phyloP scores from a whole-genome alignment of 2,329 filamentous ascomycete species.

The Colletotrichum cereale region DNA sequence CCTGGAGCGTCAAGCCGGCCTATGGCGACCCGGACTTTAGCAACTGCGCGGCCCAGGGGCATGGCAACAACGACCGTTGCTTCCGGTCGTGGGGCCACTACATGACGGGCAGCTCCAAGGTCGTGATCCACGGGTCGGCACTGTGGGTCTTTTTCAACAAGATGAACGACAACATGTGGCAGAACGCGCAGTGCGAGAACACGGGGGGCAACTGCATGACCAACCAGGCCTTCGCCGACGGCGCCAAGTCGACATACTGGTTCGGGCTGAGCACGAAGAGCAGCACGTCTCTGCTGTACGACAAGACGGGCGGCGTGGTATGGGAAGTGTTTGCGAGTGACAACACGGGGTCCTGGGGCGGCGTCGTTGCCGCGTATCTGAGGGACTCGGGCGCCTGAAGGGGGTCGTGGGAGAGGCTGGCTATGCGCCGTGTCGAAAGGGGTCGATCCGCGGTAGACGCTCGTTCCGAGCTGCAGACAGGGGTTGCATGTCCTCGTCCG shows the following conservation, averaged over 20 bases:
- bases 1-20: slow-evolving; percentile 49
- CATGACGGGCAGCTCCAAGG: slow-evolving; percentile 43
- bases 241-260: slow-evolving; percentile 45
- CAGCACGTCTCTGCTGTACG: slow-evolving; percentile 47
- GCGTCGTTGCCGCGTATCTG: slow-evolving; percentile 48
- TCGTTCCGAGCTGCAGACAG: slow-evolving; percentile 22
- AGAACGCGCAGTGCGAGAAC: slow-evolving; percentile 43
- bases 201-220: slow-evolving; percentile 45
- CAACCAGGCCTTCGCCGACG: slow-evolving; percentile 44
- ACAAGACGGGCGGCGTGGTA: slow-evolving; percentile 41
- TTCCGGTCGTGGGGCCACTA: slow-evolving; percentile 45
- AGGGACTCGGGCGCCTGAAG: slow-evolving; percentile 35
- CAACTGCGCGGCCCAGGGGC: slow-evolving; percentile 41
- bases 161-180: slow-evolving; percentile 45
- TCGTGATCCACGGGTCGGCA: slow-evolving; percentile 50
- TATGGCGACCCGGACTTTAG: slow-evolving; percentile 43
- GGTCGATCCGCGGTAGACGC: slow-evolving; percentile 12
- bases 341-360: slow-evolving; percentile 47
- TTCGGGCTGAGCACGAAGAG: slow-evolving; percentile 48
- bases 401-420: not conserved
- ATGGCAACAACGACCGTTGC: slow-evolving; percentile 44
- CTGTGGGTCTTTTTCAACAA: slow-evolving; percentile 53
- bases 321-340: slow-evolving; percentile 41
- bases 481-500: slow-evolving; percentile 27
- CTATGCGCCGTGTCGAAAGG: not conserved